Evolutionary conservation across 495 filamentous ascomycete genomes (phyloP).

Genomic region (Podospora tetraspora): DNA sequence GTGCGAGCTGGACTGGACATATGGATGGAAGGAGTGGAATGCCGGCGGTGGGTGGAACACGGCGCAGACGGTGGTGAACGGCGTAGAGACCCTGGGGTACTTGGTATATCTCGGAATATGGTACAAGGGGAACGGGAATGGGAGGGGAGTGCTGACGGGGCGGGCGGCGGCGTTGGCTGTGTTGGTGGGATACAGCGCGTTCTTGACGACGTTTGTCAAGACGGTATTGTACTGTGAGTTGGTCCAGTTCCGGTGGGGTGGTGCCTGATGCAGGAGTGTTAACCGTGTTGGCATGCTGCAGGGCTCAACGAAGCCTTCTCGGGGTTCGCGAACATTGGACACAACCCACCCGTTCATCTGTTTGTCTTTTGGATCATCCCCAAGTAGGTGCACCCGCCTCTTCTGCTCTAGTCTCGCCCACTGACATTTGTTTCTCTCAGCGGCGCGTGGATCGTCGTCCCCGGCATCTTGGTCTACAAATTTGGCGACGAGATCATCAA

Average conservation of each 20-base stretch:
- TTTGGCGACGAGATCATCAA: conserved; percentile 66
- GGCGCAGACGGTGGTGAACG: conserved; percentile 70
- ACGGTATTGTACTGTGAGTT: conserved; percentile 78
- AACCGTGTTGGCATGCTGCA: conserved; percentile 26
- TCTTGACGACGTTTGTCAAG: conserved; percentile 81
- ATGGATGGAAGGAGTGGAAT: conserved; percentile 74
- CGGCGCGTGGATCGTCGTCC: conserved; percentile 72
- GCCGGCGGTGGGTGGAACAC: conserved; percentile 70
- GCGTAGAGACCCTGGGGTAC: conserved; percentile 68
- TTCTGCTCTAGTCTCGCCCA: neutral
- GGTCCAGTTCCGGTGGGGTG: neutral
- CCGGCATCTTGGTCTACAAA: conserved; percentile 63
- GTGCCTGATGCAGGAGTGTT: neutral
- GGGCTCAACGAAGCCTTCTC: conserved; percentile 75
- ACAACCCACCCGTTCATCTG: conserved; percentile 56
- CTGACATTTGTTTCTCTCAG: conserved; percentile 35
- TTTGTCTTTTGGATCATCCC: conserved; percentile 70
- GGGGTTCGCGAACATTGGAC: conserved; percentile 72
- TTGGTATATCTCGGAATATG: conserved; percentile 62
- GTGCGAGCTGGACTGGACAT: conserved; percentile 73
- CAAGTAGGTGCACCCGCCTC: conserved; percentile 56
- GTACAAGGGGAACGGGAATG: conserved; percentile 41
- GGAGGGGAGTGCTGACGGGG: conserved; percentile 47
- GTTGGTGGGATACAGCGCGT: conserved; percentile 61
- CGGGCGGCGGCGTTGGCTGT: conserved; percentile 56